Evolutionary conservation across 306 rosid genomes (phyloP), one percentile per base, ranked within the genome.

Genomic region (Benincasa hispida): DNA sequence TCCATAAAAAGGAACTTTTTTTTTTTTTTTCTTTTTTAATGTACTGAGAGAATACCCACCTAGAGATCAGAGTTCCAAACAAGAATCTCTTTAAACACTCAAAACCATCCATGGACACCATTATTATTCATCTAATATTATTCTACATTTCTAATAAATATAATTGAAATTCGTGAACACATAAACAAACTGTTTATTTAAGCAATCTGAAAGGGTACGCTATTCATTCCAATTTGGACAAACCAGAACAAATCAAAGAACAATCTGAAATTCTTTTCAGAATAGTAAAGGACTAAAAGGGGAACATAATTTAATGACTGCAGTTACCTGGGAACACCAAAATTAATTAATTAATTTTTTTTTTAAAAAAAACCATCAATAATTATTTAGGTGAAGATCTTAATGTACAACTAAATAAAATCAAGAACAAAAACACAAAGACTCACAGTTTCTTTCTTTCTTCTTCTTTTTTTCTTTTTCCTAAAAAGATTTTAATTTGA

Each of bases 1-100:
- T 89, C 92, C 91, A 83, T 85, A 88, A 90, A 87, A 91, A 80
- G 91, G 91, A 66, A 77, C 87, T 48, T 17, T 48, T 87, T 90
- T 91, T 88, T 77, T 79, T 87, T 90, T 91, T 88, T 78, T 81
- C 7, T 87, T 91, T 91, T 87, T 78, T 81, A 86, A 76, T 87
- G 92, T 87, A 81, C 90, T 67, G 28, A 76, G 86, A 79, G 84
- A 88, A 91, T 88, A 84, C 89, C 90, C 81, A 86, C 50, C 21
- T 67, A 41, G 17, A 35, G 72, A 86, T 87, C 91, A 89, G 89
- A 88, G 87, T 84, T 89, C 87, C 57, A 83, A 86, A 87, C 85
- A 84, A 88, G 95, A 87, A 86, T 86, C 88, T 86, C 88, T 74
- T 13, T 21, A 42, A 41, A 21, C 54, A 68, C 74, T 21, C 10